These are phyloP conservation scores for Saccharomyces hybrid DNA, from an alignment of 1,139 yeast genomes.

Conservation along the genomic window DNA sequence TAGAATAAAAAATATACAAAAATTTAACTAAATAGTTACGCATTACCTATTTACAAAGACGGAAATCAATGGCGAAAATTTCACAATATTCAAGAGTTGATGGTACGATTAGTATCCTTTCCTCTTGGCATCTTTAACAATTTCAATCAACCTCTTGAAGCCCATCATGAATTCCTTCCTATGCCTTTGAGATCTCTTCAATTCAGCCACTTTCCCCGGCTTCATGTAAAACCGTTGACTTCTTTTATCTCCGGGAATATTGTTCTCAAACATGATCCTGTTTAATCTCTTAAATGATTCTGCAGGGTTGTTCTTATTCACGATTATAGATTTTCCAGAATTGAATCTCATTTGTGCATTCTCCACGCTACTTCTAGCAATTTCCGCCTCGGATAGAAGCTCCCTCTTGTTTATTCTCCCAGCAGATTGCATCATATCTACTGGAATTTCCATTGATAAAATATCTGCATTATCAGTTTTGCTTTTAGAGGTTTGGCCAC, in stretches of 20 bases:
- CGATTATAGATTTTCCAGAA: neutral
- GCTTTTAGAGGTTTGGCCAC: neutral
- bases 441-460: neutral
- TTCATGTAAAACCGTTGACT: constrained; percentile 41
- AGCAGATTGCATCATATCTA: neutral
- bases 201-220: constrained; percentile 41
- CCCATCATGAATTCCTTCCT: constrained; percentile 44
- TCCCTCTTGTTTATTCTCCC: constrained; percentile 1
- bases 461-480: neutral
- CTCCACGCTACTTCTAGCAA: constrained; percentile 1
- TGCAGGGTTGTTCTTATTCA: constrained; percentile 14
- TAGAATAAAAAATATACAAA: neutral
- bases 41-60: neutral
- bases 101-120: constrained; percentile 33
- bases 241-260: constrained; percentile 33
- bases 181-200: constrained; percentile 39
- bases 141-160: constrained; percentile 39
- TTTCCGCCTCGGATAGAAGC: neutral
- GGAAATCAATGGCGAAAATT: neutral
- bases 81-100: neutral
- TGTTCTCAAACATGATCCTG: constrained; percentile 33
- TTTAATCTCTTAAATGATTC: constrained; percentile 35
- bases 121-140: constrained; percentile 47
- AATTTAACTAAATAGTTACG: neutral
- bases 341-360: constrained; percentile 1